These are phyloP conservation scores for Lipomyces sp. DNA, from an alignment of 805 yeast species.

Conservation along the genomic window DNA sequence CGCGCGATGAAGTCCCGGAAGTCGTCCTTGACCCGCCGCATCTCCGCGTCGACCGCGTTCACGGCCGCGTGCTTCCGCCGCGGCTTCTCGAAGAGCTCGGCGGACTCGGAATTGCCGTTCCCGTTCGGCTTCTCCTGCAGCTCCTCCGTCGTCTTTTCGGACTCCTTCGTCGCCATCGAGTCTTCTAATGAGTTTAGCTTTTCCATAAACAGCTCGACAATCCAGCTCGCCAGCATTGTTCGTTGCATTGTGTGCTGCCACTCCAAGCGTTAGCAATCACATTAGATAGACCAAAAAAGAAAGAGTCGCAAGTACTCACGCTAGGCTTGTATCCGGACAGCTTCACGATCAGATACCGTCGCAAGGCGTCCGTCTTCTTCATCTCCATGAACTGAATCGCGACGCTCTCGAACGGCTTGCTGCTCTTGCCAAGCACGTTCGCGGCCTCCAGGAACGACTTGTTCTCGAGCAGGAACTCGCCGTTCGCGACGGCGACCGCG, in stretches of 20 bases:
- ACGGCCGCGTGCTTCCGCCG: slow-evolving; percentile 33
- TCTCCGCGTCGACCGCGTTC: slow-evolving; percentile 33
- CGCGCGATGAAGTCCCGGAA: slow-evolving; percentile 51
- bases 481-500: slow-evolving; percentile 53
- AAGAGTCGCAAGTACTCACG: slow-evolving; percentile 9
- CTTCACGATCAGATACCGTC: slow-evolving; percentile 47
- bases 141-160: slow-evolving; percentile 21
- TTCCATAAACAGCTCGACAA: slow-evolving; percentile 56
- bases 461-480: slow-evolving; percentile 45
- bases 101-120: slow-evolving; percentile 15
- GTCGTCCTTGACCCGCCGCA: slow-evolving; percentile 34
- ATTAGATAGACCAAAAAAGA: not conserved
- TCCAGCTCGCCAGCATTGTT: slow-evolving; percentile 60
- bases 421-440: slow-evolving; percentile 56
- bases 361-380: slow-evolving; percentile 44
- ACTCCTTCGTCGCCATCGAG: slow-evolving; percentile 31
- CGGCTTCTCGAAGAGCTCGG: slow-evolving; percentile 40
- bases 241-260: slow-evolving; percentile 43
- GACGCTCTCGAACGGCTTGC: slow-evolving; percentile 65
- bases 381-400: slow-evolving; percentile 54
- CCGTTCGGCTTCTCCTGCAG: slow-evolving; percentile 13
- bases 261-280: not conserved
- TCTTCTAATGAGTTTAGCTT: slow-evolving; percentile 46
- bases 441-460: slow-evolving; percentile 44
- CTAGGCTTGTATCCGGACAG: slow-evolving; percentile 33